Base-by-base conservation (phyloP, 1,284 basidiomycete species). In the Puccinia sorghi region DNA sequence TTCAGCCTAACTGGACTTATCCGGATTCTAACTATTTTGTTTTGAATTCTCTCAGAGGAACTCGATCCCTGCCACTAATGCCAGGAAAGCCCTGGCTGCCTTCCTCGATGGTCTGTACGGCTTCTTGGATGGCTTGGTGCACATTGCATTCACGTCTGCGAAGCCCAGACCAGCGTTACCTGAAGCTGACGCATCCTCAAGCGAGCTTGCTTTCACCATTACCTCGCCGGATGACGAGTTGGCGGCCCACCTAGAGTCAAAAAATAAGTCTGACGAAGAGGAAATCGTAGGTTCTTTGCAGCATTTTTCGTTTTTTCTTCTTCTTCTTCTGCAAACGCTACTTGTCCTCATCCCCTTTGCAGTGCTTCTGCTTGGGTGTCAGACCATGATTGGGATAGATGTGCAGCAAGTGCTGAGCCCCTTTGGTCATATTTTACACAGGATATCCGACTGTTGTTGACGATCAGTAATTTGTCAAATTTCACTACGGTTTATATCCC, bases 101-200 rank as follows among this genome's bases (percentile, higher is more conserved):
- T 97, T 97, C 85, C 85, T 97, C 66, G 94, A 98, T 83, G 89
- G 91, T 0, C 84, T 97, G 41, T 94, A 96, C 84, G 90, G 91
- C 32, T 91, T 97, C 81, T 86, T 98, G 64, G 94, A 98, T 82
- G 96, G 96, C 0, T 86, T 98, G 67, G 89, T 95, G 32, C 88
- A 90, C 75, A 87, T 97, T 15, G 93, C 93, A 9, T 91, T 92
- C 59, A 88, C 91, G 48, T 50, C 77, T 54, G 17, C 76, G 17
- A 70, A 61, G 46, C 27, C 66, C 37, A 43, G 37, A 43, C 54
- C 64, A 52, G 57, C 48, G 13, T 15, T 22, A 39, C 54, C 66
- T 71, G 56, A 59, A 12, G 48, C 43, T 50, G 43, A 7, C 43
- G 13, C 27, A 39, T 70, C 56, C 46, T 48, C 66, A 37, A 59